Evolutionary conservation across 2,329 filamentous ascomycete species (phyloP).

Genomic region (Ascochyta koolunga): DNA sequence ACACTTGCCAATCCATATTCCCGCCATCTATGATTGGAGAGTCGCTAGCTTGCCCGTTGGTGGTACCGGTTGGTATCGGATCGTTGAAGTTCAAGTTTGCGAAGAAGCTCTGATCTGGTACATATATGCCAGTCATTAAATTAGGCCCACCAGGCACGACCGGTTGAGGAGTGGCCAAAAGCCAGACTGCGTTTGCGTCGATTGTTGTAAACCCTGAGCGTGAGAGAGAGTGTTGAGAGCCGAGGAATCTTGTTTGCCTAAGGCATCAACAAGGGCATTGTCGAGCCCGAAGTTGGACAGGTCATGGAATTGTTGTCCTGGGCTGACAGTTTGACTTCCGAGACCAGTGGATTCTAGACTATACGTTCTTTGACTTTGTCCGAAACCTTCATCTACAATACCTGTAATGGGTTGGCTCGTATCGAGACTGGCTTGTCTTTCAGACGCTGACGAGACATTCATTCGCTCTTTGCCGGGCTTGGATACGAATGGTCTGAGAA

Average conservation of each 20-base stretch:
- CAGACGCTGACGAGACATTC: conserved; percentile 26
- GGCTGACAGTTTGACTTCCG: background rate
- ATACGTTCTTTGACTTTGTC: background rate
- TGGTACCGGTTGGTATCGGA: conserved; percentile 25
- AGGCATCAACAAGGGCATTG: conserved; percentile 35
- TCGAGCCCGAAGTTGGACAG: conserved; percentile 36
- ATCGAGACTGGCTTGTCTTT: conserved; percentile 14
- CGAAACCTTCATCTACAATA: background rate
- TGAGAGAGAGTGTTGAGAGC: background rate
- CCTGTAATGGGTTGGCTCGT: background rate
- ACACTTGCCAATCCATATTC: conserved; percentile 56
- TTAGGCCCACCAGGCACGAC: background rate
- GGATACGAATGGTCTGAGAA: conserved; percentile 36
- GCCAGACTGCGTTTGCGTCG: conserved; percentile 4
- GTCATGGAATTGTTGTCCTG: conserved; percentile 27
- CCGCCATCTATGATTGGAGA: conserved; percentile 45
- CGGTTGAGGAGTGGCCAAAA: conserved; percentile 4
- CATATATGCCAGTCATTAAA: background rate
- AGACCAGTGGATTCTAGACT: background rate
- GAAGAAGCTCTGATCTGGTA: conserved; percentile 3
- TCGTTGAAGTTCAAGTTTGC: conserved; percentile 3
- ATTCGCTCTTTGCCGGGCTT: conserved; percentile 34
- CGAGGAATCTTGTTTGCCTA: conserved; percentile 23
- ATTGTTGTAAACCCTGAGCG: background rate
- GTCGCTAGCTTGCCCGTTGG: conserved; percentile 16